A percentile compares a stretch with the other conserved stretches of the same genome.
Evolutionary conservation across 1,284 basidiomycete genomes (phyloP).

Genomic region (Pseudomicrostroma phylloplanum): DNA sequence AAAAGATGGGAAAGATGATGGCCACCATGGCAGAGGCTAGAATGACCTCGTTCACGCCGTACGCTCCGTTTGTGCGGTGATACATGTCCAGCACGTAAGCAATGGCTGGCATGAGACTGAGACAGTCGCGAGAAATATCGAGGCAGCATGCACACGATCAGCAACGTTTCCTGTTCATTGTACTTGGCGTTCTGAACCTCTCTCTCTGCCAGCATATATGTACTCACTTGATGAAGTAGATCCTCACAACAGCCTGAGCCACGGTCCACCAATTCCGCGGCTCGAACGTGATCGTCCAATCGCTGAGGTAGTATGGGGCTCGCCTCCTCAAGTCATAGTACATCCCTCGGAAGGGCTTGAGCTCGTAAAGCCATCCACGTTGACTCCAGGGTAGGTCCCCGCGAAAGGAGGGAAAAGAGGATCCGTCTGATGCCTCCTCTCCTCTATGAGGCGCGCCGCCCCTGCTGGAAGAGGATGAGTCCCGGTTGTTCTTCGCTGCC

Average conservation of each 20-base stretch:
- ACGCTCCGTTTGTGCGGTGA: constrained; percentile 73
- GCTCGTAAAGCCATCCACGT: constrained; percentile 40
- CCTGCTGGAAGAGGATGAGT: background rate
- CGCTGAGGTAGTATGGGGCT: constrained; percentile 61
- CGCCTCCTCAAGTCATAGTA: constrained; percentile 68
- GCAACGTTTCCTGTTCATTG: background rate
- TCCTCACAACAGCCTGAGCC: constrained; percentile 30
- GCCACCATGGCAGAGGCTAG: constrained; percentile 63
- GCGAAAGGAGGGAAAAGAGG: constrained; percentile 15
- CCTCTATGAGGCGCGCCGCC: background rate
- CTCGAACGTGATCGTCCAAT: constrained; percentile 38
- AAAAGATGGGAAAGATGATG: constrained; percentile 81
- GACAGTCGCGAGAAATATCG: background rate
- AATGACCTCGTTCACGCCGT: constrained; percentile 79
- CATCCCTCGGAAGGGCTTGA: constrained; percentile 65
- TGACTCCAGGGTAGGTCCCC: constrained; percentile 45
- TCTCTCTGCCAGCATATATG: no score
- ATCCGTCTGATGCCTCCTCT: background rate
- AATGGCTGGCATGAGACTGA: constrained; percentile 70
- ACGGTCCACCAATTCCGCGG: constrained; percentile 36
- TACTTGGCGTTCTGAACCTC: background rate
- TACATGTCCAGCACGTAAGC: constrained; percentile 90
- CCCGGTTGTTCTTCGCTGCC: background rate
- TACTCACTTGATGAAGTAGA: constrained; percentile 47
- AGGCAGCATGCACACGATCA: background rate